phyloP scores from a whole-genome alignment of 176 grass and related monocot genomes.

The Avena insularis region DNA sequence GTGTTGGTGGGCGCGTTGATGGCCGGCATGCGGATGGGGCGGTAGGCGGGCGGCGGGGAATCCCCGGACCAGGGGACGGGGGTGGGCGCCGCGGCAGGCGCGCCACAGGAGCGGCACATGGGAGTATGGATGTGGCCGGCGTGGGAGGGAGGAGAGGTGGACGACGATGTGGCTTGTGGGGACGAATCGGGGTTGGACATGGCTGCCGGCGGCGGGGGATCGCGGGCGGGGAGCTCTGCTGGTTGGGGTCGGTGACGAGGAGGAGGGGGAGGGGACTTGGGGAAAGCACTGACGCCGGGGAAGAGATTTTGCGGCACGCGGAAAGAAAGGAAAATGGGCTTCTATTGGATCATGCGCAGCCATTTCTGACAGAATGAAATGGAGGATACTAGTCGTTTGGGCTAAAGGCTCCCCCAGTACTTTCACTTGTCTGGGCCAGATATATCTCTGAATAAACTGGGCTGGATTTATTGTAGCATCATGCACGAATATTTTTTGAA shows the following conservation, averaged over 20 bases:
- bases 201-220: constrained; percentile 39
- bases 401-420: too few species aligned
- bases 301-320: background rate
- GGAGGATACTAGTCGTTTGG: too few species aligned
- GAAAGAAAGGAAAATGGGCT: constrained; percentile 16
- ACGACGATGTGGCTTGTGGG: background rate
- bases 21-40: constrained; percentile 83
- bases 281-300: constrained; percentile 4
- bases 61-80: constrained; percentile 58
- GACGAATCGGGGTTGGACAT: constrained; percentile 60
- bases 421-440: too few species aligned
- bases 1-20: constrained; percentile 89
- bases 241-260: constrained; percentile 25
- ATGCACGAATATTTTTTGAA: too few species aligned
- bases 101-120: constrained; percentile 56
- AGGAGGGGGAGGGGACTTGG: background rate
- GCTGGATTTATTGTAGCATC: too few species aligned
- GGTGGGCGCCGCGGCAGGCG: constrained; percentile 47
- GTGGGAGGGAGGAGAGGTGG: constrained; percentile 33
- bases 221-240: constrained; percentile 6
- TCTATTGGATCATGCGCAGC: background rate
- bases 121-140: constrained; percentile 37
- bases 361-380: background rate
- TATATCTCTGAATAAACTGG: too few species aligned
- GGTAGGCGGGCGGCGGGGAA: constrained; percentile 91